phyloP scores from a whole-genome alignment of 306 rosid genomes.

The Ceratonia siliqua region DNA sequence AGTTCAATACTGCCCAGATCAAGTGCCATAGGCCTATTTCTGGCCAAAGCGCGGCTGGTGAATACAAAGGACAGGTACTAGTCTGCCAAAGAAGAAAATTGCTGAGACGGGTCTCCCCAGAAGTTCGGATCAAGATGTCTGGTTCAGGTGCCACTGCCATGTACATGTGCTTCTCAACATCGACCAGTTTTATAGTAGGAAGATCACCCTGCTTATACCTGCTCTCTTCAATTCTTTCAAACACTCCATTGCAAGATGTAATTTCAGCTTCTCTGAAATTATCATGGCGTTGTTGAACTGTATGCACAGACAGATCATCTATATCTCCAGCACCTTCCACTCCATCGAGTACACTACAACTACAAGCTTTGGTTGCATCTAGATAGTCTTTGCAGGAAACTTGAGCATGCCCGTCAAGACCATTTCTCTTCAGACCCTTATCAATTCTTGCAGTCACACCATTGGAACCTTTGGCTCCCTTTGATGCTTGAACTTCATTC shows the following conservation, averaged over 20 bases:
- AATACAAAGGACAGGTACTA: constrained; percentile 57
- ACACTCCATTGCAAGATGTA: constrained; percentile 30
- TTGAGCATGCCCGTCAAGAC: constrained; percentile 26
- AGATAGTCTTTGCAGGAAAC: constrained; percentile 31
- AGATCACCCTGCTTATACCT: constrained; percentile 25
- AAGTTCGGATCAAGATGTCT: constrained; percentile 63
- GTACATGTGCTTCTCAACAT: constrained; percentile 67
- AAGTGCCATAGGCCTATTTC: constrained; percentile 69
- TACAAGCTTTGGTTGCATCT: constrained; percentile 22
- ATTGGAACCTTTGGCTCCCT: constrained; percentile 30
- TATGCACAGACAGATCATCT: constrained; percentile 24
- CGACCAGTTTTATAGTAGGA: constrained; percentile 53
- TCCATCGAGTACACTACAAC: constrained; percentile 11
- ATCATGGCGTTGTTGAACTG: background rate
- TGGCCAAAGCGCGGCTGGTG: constrained; percentile 79
- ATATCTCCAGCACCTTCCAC: constrained; percentile 22
- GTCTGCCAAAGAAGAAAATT: constrained; percentile 89
- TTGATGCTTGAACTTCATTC: constrained; percentile 42
- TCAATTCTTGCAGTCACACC: constrained; percentile 32
- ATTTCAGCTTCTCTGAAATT: constrained; percentile 28
- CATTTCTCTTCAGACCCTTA: constrained; percentile 34
- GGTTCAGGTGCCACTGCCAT: constrained; percentile 85
- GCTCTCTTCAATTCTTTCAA: constrained; percentile 31
- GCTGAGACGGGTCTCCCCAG: constrained; percentile 72
- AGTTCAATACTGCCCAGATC: constrained; percentile 67